Evolutionary conservation across 1,139 yeast species (phyloP), one percentile per base, ranked within the genome.

Genomic region (Groenewaldozyma auringiensis): DNA sequence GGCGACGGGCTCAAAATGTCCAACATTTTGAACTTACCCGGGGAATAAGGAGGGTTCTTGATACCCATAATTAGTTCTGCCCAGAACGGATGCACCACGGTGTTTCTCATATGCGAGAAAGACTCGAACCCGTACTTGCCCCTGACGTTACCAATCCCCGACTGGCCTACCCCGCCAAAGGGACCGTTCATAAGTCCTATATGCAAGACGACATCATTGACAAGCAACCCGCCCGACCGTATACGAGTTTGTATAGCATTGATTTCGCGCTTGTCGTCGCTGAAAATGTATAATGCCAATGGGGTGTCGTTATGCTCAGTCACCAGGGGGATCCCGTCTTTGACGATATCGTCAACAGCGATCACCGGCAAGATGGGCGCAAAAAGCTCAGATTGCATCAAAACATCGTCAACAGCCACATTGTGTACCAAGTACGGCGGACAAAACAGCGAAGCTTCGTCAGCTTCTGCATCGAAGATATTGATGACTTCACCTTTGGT

Each of bases 81-180:
- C 81, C 81, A 79, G 49, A 73, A 72, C 14, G 84, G 83, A 62
- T 83, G 88, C 47, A 72, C 75, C 56, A 87, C 64, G 2, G 81
- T 70, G 0, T 89, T 77, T 58, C 95, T 76, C 57, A 76, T 78
- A 62, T 87, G 95, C 2, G 89, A 75, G 59, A 89, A 89, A 14
- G 83, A 70, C 47, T 77, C 73, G 67, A 81, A 82, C 0, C 95
- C 85, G 61, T 68, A 73, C 50, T 66, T 67, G 3, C 96, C 96
- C 59, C 89, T 96, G 66, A 88, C 88, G 3, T 60, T 54, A 29
- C 80, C 75, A 47, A 70, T 67, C 0, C 98, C 98, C 0, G 95
- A 85, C 27, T 66, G 63, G 17, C 97, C 96, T 49, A 88, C 67
- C 34, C 98, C 98, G 37, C 97, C 97, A 66, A 92, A 89, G 27